A percentile compares a stretch with the other conserved stretches of the same genome.
Conservation (phyloP, 179 eudicot species). For the Camellia oleifera region DNA sequence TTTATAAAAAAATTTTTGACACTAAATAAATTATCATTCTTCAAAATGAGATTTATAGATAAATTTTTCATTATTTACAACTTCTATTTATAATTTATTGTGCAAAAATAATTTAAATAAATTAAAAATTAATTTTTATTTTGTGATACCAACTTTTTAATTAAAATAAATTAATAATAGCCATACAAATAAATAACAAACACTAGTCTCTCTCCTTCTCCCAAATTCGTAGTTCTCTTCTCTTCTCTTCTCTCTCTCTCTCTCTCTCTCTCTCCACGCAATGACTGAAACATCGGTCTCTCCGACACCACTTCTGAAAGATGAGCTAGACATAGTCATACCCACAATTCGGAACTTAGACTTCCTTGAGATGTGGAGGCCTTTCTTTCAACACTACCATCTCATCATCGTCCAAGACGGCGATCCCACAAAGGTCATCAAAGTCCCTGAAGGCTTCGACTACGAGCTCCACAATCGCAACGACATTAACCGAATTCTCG, state of each 20-base stretch:
- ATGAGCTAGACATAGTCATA: constrained; percentile 33
- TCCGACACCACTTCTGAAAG: constrained; percentile 29
- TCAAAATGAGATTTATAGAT: too few relatives aligned
- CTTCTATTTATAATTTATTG: too few relatives aligned
- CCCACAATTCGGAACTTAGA: constrained; percentile 35
- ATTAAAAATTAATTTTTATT: too few relatives aligned
- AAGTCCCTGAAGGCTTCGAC: constrained; percentile 33
- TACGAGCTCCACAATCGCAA: constrained; percentile 35
- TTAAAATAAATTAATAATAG: too few relatives aligned
- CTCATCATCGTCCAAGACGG: constrained; percentile 39
- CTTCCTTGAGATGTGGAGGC: constrained; percentile 35
- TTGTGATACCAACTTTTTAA: too few relatives aligned
- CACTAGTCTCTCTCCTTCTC: not conserved
- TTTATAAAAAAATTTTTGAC: too few relatives aligned
- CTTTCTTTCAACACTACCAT: constrained; percentile 30
- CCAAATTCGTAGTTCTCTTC: not conserved
- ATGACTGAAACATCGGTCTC: constrained; percentile 19
- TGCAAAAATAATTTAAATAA: too few relatives aligned
- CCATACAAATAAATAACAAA: too few relatives aligned
- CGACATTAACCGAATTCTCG: constrained; percentile 31
- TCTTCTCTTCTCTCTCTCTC: not conserved
- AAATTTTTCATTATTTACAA: too few relatives aligned
- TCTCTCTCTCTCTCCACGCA: not conserved
- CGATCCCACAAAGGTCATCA: constrained; percentile 28
- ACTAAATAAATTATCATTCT: too few relatives aligned